Evolutionary conservation across 208 protist species (phyloP), one percentile per base, ranked within the genome.

Genomic region (Leishmania braziliensis): DNA sequence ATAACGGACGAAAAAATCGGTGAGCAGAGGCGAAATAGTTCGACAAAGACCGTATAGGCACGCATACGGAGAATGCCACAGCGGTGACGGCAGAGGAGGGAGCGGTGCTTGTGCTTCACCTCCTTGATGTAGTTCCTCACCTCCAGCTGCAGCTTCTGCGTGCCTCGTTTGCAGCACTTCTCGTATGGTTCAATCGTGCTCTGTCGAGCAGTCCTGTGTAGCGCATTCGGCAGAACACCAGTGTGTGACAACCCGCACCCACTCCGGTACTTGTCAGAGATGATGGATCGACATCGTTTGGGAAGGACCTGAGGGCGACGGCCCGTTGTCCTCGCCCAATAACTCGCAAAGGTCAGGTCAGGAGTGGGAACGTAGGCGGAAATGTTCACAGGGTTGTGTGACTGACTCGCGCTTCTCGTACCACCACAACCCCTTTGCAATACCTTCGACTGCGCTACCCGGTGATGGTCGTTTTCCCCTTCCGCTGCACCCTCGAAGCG

Each of bases 261-360:
- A 48, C 39, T 65, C 5, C 84, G 46, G 82, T 89, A 89, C 54
- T 62, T 68, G 79, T 89, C 82, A 0, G 85, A 83, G 50, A 89
- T 86, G 51, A 89, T 43, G 58, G 86, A 53, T 63, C 80, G 86
- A 14, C 79, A 81, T n/a, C 85, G 81, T 1, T 85, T 80, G 5
- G 62, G 53, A 16, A 89, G 72, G 5, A 89, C 54, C 14, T 77
- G 71, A 23, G 36, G 78, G 12, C 72, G 78, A 5, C 69, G 77
- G 69, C 66, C 77, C 39, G 73, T 62, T 51, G 9, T 46, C 1
- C 26, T 77, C 2, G 5, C 20, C 48, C 50, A 1, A 51, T 18
- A 3, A 2, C 33, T 8, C 8, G 62, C 53, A 16, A 46, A 65
- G 23, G 78, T 26, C 20, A 75, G 26, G 26, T 68, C 39, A 1